These are phyloP conservation scores for Trichoderma asperelloides DNA, from an alignment of 495 filamentous ascomycete species.

Conservation along the genomic window DNA sequence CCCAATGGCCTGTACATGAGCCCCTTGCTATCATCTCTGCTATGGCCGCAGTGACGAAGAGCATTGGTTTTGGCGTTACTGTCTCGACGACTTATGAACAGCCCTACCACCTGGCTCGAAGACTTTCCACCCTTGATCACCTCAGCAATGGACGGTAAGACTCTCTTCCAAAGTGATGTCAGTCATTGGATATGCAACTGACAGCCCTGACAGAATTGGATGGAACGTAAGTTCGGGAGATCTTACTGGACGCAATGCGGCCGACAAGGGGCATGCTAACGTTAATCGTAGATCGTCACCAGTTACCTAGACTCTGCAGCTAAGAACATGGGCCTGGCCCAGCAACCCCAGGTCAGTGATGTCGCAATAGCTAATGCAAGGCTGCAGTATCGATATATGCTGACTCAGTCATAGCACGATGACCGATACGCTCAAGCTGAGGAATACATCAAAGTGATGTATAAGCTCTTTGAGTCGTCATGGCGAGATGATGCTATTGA, in stretches of 20 bases:
- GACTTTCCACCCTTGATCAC: slow-evolving; percentile 59
- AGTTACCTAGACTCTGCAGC: slow-evolving; percentile 61
- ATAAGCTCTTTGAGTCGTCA: slow-evolving; percentile 56
- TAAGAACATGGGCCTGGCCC: slow-evolving; percentile 45
- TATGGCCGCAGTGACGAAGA: slow-evolving; percentile 46
- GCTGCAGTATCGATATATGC: slow-evolving; percentile 5
- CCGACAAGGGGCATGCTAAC: slow-evolving; percentile 10
- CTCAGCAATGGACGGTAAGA: slow-evolving; percentile 50
- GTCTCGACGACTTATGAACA: slow-evolving; percentile 59
- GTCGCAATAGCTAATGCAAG: background rate
- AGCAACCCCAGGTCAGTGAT: slow-evolving; percentile 34
- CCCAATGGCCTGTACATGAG: slow-evolving; percentile 60
- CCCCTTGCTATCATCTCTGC: slow-evolving; percentile 36
- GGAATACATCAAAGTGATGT: slow-evolving; percentile 60
- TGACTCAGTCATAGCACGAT: slow-evolving; percentile 42
- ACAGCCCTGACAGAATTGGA: slow-evolving; percentile 28
- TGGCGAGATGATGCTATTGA: slow-evolving; percentile 60
- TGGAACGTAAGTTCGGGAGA: slow-evolving; percentile 41
- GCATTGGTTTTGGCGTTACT: slow-evolving; percentile 58
- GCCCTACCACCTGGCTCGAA: slow-evolving; percentile 58
- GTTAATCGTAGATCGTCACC: slow-evolving; percentile 43
- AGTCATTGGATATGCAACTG: background rate
- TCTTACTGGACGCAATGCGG: background rate
- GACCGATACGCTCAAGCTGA: slow-evolving; percentile 58
- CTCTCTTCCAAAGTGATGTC: slow-evolving; percentile 9